Conservation (phyloP, 768 basidiomycete species). For the Gyrodon lividus region DNA sequence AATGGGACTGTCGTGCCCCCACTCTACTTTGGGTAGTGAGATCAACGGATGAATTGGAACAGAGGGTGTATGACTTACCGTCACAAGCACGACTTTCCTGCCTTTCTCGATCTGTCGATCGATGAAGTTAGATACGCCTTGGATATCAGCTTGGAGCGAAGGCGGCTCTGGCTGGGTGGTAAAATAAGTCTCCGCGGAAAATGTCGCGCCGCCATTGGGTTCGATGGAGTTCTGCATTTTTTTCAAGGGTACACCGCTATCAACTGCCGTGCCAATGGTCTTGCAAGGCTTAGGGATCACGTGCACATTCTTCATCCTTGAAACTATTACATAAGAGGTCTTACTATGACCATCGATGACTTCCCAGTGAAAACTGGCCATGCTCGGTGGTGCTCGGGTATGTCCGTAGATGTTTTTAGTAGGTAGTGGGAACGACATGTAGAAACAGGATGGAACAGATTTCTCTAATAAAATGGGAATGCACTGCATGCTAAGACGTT, state of each 20-base stretch:
- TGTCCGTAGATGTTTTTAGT: no score
- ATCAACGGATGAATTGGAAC: slow-evolving; percentile 8
- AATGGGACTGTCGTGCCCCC: slow-evolving; percentile 97
- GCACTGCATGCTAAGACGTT: no score
- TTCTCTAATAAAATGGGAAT: no score
- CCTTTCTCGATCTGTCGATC: slow-evolving; percentile 59
- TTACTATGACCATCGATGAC: no score
- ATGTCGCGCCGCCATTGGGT: slow-evolving; percentile 31
- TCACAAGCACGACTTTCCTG: slow-evolving; percentile 87
- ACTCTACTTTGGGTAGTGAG: slow-evolving; percentile 54
- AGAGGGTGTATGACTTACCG: slow-evolving; percentile 53
- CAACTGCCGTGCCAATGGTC: not conserved
- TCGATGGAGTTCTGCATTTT: slow-evolving; percentile 19
- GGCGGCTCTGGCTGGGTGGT: slow-evolving; percentile 80
- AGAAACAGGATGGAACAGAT: no score
- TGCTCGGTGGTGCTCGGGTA: no score
- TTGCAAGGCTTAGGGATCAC: no score
- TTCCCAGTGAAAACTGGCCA: no score
- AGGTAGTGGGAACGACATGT: no score
- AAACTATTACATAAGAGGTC: no score
- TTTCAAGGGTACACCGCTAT: not conserved
- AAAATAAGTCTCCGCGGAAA: slow-evolving; percentile 91
- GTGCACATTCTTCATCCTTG: no score
- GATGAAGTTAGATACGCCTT: slow-evolving; percentile 66
- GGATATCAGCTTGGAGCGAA: slow-evolving; percentile 66